Percentiles rank a stretch among this genome's conserved stretches.
These are phyloP conservation scores for Amanita inopinata DNA, from an alignment of 768 basidiomycete genomes.

Conservation along the genomic window DNA sequence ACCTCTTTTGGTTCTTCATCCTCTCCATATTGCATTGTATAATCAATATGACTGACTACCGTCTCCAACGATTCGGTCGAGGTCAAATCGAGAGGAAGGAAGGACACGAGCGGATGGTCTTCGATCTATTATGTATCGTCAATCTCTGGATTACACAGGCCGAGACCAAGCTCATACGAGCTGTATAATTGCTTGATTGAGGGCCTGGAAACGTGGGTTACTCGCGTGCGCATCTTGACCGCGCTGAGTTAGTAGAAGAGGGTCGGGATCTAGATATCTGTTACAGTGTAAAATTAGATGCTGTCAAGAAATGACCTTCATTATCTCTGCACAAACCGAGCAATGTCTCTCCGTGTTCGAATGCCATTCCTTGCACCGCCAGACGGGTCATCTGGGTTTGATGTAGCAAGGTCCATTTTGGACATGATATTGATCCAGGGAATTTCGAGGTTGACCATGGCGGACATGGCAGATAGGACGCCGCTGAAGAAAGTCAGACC, in stretches of 20 bases:
- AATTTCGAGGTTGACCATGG: slow-evolving; percentile 96
- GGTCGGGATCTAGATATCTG: slow-evolving; percentile 94
- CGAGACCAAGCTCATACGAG: slow-evolving; percentile 85
- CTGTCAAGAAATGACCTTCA: neutral
- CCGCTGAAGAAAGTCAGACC: slow-evolving; percentile 41
- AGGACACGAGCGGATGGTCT: slow-evolving; percentile 96
- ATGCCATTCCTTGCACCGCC: slow-evolving; percentile 62
- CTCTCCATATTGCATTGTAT: slow-evolving; percentile 97
- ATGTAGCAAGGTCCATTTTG: slow-evolving; percentile 94
- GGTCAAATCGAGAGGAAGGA: slow-evolving; percentile 89
- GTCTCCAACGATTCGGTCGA: slow-evolving; percentile 83
- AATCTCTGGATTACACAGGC: slow-evolving; percentile 43
- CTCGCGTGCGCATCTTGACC: slow-evolving; percentile 43
- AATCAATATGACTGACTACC: slow-evolving; percentile 93
- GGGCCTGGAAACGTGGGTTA: slow-evolving; percentile 82
- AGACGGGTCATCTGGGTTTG: slow-evolving; percentile 48
- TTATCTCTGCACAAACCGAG: slow-evolving; percentile 44
- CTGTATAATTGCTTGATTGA: slow-evolving; percentile 93
- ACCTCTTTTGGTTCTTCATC: slow-evolving; percentile 97
- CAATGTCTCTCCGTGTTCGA: slow-evolving; percentile 69
- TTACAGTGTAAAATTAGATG: neutral
- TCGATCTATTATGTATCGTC: slow-evolving; percentile 67
- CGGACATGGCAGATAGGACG: slow-evolving; percentile 95
- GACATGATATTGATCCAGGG: slow-evolving; percentile 98
- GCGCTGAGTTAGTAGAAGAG: slow-evolving; percentile 63